These are phyloP conservation scores for Calycina herbarum DNA, from an alignment of 2,329 filamentous ascomycete genomes.

Conservation along the genomic window DNA sequence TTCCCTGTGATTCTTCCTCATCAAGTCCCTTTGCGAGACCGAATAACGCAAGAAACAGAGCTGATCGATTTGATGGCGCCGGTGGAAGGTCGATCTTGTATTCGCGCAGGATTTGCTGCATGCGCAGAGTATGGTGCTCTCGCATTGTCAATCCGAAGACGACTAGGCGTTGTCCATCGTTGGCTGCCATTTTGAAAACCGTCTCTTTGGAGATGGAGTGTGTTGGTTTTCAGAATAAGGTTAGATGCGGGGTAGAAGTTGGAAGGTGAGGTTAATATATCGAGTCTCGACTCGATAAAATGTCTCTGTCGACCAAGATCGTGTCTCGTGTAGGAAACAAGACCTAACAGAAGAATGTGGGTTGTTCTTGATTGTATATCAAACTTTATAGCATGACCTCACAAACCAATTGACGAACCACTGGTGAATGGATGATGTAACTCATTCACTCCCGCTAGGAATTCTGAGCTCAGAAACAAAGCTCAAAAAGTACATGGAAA, in stretches of 20 bases:
- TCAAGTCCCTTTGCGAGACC: constrained; percentile 20
- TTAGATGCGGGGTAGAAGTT: not conserved
- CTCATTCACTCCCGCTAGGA: too few relatives aligned
- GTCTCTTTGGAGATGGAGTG: not conserved
- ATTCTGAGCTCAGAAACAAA: too few relatives aligned
- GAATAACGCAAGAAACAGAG: constrained; percentile 20
- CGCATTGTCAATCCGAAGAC: constrained; percentile 30
- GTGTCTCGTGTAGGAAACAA: too few relatives aligned
- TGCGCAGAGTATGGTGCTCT: constrained; percentile 26
- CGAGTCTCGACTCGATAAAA: too few relatives aligned
- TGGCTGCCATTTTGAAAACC: constrained; percentile 17
- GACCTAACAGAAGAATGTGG: too few relatives aligned
- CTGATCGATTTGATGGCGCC: constrained; percentile 14
- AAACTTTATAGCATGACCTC: too few relatives aligned
- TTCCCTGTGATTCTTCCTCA: constrained; percentile 15
- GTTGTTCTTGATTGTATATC: too few relatives aligned
- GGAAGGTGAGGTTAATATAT: not conserved
- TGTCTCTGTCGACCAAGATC: too few relatives aligned
- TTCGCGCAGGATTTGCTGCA: constrained; percentile 27
- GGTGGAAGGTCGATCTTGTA: constrained; percentile 19
- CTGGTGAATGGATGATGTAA: too few relatives aligned
- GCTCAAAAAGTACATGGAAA: too few relatives aligned
- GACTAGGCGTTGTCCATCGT: constrained; percentile 19
- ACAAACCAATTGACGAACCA: too few relatives aligned
- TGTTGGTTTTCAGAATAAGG: not conserved